Evolutionary conservation across 176 grass and related monocot genomes (phyloP).

Genomic region (Aegilops sharonensis): DNA sequence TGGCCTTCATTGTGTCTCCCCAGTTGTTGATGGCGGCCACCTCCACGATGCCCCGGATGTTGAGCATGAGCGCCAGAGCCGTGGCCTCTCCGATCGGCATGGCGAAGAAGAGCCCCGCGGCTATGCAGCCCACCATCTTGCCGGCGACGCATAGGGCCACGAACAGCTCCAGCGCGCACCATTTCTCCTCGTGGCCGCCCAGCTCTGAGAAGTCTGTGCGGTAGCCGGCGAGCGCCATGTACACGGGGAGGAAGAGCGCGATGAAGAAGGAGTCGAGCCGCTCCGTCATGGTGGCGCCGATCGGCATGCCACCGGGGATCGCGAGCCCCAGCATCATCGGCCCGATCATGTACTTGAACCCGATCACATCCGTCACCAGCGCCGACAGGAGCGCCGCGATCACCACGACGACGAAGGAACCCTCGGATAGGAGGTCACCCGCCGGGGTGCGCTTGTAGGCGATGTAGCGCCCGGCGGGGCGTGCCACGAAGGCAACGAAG

Average conservation of each 20-base stretch:
- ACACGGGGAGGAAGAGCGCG: constrained; percentile 63
- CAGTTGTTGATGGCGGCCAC: constrained; percentile 74
- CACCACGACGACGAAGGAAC: constrained; percentile 58
- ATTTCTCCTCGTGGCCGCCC: constrained; percentile 19
- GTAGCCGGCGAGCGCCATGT: constrained; percentile 66
- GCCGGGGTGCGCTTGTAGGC: constrained; percentile 32
- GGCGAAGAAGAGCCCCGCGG: constrained; percentile 50
- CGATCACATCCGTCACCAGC: constrained; percentile 57
- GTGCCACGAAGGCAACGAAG: constrained; percentile 46
- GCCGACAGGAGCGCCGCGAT: constrained; percentile 52
- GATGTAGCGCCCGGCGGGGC: constrained; percentile 35
- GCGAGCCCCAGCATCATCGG: constrained; percentile 64
- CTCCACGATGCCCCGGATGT: constrained; percentile 72
- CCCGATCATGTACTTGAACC: constrained; percentile 69
- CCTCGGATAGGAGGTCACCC: constrained; percentile 41
- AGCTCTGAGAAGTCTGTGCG: constrained; percentile 62
- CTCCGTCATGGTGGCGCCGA: constrained; percentile 73
- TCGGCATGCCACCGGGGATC: constrained; percentile 74
- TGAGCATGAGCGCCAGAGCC: constrained; percentile 64
- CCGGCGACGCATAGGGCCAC: constrained; percentile 53
- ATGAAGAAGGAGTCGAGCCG: constrained; percentile 75
- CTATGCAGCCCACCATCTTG: constrained; percentile 61
- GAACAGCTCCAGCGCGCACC: constrained; percentile 63
- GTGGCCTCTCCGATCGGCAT: constrained; percentile 54
- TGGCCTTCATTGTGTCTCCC: constrained; percentile 55